Percentiles rank a stretch among this genome's conserved stretches.
Evolutionary conservation across 2,329 filamentous ascomycete species (phyloP).

Genomic region (Colletotrichum coccodes): DNA sequence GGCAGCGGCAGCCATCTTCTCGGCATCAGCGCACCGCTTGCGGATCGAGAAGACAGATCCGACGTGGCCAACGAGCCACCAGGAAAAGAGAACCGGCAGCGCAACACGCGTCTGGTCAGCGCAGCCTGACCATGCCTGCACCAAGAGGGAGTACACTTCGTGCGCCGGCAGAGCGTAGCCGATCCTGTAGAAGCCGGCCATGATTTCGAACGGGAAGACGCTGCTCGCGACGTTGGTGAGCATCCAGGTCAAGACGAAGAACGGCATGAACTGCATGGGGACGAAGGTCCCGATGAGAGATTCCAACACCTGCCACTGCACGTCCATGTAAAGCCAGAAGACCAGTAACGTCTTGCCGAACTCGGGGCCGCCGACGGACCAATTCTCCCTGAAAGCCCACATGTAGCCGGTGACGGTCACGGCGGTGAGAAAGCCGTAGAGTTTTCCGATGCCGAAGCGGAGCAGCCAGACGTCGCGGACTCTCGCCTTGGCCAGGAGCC

Average conservation of each 20-base stretch:
- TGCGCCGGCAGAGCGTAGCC: conserved; percentile 49
- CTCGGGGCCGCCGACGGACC: conserved; percentile 46
- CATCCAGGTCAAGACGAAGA: conserved; percentile 54
- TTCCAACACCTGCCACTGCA: conserved; percentile 55
- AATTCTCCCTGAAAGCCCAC: conserved; percentile 55
- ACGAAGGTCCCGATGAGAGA: conserved; percentile 38
- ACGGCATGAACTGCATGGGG: conserved; percentile 49
- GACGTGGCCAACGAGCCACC: conserved; percentile 45
- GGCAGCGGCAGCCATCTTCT: background rate
- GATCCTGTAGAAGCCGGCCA: conserved; percentile 51
- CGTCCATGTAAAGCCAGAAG: conserved; percentile 52
- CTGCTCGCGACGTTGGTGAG: conserved; percentile 50
- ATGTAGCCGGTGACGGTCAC: conserved; percentile 51
- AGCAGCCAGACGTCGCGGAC: conserved; percentile 39
- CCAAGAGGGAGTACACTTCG: conserved; percentile 45
- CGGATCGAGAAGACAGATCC: conserved; percentile 37
- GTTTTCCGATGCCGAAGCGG: conserved; percentile 39
- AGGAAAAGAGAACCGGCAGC: conserved; percentile 54
- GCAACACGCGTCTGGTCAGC: conserved; percentile 49
- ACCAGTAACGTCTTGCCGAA: conserved; percentile 42
- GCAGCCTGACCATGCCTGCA: conserved; percentile 55
- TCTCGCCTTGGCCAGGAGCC: conserved; percentile 18
- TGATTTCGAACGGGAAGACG: conserved; percentile 49
- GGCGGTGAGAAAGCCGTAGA: conserved; percentile 47
- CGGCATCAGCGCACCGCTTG: conserved; percentile 33